Conservation (phyloP, 352 stramenopile species). For the Phytopythium aichiense region DNA sequence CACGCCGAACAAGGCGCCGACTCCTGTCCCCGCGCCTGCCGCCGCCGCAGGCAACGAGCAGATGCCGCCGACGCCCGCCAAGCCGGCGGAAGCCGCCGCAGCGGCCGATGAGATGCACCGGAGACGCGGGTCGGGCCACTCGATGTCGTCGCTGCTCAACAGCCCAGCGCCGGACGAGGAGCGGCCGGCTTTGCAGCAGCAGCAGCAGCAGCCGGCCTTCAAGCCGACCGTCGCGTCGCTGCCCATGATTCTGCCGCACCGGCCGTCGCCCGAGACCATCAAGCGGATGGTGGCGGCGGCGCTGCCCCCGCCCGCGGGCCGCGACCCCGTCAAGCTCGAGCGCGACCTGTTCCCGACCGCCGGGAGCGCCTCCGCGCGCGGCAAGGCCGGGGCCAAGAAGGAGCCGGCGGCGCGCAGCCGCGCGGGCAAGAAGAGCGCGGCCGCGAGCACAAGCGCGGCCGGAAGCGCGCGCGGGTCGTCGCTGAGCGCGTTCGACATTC, state of each 20-base stretch:
- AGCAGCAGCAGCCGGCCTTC: constrained; percentile 10
- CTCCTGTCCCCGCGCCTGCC: constrained; percentile 8
- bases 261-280: constrained; percentile 15
- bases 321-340: constrained; percentile 11
- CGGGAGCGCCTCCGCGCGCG: background rate
- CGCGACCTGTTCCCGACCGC: constrained; percentile 1
- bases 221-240: constrained; percentile 30
- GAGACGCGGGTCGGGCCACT: constrained; percentile 45
- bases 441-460: background rate
- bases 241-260: constrained; percentile 27
- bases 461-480: constrained; percentile 17
- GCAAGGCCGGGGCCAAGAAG: constrained; percentile 14
- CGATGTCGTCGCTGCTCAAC: constrained; percentile 72
- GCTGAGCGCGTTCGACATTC: constrained; percentile 80
- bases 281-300: constrained; percentile 11
- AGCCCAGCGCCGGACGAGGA: constrained; percentile 48
- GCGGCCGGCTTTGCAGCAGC: background rate
- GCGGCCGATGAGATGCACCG: constrained; percentile 11
- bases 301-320: constrained; percentile 11
- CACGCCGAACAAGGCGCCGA: constrained; percentile 12
- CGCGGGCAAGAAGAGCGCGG: constrained; percentile 22
- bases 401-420: constrained; percentile 6
- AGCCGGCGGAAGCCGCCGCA: constrained; percentile 1
- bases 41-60: constrained; percentile 1
- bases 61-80: background rate